Evolutionary conservation across 2,329 filamentous ascomycete species (phyloP).

Genomic region (Pseudocercospora fuligena): DNA sequence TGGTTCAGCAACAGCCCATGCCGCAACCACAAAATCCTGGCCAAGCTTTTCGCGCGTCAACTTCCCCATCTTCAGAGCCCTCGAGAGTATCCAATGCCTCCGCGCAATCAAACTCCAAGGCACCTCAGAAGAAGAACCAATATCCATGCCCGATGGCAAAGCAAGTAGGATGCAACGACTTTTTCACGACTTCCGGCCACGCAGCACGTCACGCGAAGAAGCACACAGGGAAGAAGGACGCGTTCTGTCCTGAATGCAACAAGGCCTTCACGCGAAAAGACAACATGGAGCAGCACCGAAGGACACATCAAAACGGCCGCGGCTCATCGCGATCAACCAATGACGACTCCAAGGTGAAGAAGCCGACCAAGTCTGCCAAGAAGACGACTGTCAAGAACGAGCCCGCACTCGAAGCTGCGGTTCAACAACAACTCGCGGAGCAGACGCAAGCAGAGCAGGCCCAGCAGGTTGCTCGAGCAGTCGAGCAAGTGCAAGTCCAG

Average conservation of each 20-base stretch:
- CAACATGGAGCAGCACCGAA: constrained; percentile 86
- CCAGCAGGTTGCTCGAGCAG: constrained; percentile 25
- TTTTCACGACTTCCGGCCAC: constrained; percentile 82
- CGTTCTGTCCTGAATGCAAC: constrained; percentile 71
- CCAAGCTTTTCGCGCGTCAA: constrained; percentile 40
- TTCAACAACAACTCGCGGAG: constrained; percentile 43
- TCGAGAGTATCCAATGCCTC: constrained; percentile 46
- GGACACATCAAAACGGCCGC: constrained; percentile 68
- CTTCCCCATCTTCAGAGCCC: constrained; percentile 57
- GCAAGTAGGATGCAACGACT: constrained; percentile 73
- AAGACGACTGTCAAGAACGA: constrained; percentile 38
- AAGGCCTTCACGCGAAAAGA: constrained; percentile 82
- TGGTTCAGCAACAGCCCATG: constrained; percentile 27
- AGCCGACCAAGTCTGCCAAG: constrained; percentile 44
- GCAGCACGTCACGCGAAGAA: constrained; percentile 86
- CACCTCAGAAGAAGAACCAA: constrained; percentile 62
- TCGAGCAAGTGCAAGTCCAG: constrained; percentile 27
- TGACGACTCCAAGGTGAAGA: constrained; percentile 52
- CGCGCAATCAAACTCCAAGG: constrained; percentile 53
- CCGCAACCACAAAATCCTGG: constrained; percentile 22
- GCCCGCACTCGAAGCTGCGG: constrained; percentile 39
- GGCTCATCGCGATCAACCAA: constrained; percentile 46
- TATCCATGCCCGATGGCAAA: constrained; percentile 77
- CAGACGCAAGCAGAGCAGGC: constrained; percentile 30
- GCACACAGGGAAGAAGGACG: constrained; percentile 79